Conservation (phyloP, 257 asterid species). For the Solanum lignicaule region DNA sequence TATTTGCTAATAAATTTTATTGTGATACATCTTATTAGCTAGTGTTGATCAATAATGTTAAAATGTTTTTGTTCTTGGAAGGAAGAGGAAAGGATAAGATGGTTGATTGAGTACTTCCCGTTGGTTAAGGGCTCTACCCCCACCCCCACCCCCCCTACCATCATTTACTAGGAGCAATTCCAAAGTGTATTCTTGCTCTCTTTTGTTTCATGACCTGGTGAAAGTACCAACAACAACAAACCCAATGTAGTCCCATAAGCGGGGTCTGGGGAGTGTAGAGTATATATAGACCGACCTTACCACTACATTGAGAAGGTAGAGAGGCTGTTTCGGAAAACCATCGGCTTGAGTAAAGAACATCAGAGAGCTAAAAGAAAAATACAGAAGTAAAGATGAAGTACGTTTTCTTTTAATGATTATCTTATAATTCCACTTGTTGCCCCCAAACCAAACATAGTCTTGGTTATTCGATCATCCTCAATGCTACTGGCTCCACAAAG, state of each 20-base stretch:
- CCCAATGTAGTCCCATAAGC: background rate
- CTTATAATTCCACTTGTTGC: background rate
- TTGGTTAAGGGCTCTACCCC: background rate
- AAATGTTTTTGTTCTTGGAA: background rate
- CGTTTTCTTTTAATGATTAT: background rate
- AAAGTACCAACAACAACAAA: background rate
- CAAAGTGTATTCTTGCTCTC: background rate
- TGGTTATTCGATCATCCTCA: background rate
- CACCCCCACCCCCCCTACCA: background rate
- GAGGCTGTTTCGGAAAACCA: background rate
- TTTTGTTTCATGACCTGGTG: background rate
- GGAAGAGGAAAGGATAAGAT: background rate
- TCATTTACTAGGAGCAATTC: background rate
- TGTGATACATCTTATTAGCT: background rate
- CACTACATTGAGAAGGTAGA: background rate
- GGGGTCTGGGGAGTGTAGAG: background rate
- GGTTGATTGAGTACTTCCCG: background rate
- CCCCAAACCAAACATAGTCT: background rate
- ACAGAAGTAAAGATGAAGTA: background rate
- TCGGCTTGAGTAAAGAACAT: background rate
- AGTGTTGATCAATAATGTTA: background rate
- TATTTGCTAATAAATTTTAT: background rate
- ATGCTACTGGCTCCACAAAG: background rate
- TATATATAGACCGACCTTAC: background rate
- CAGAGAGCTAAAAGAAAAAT: background rate